A percentile compares a stretch with the other conserved stretches of the same genome.
phyloP scores from a whole-genome alignment of 1,284 basidiomycete genomes.

The Leccinum variabile region DNA sequence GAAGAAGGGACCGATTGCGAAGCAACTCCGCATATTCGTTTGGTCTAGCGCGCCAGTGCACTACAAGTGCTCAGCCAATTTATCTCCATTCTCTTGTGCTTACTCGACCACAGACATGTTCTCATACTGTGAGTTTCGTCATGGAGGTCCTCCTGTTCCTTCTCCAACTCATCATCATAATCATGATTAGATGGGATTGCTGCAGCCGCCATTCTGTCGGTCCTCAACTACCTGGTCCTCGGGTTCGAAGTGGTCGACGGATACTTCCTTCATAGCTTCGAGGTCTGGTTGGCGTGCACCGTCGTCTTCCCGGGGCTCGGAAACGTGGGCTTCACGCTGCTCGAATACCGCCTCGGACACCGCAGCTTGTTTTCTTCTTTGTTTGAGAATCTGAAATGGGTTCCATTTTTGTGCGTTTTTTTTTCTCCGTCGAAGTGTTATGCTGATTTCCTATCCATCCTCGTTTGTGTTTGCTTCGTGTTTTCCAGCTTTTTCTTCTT shows the following conservation, averaged over 20 bases:
- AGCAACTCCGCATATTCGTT: slow-evolving; percentile 74
- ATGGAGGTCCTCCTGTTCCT: not conserved
- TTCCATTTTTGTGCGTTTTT: slow-evolving; percentile 71
- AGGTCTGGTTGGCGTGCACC: slow-evolving; percentile 75
- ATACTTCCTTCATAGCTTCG: slow-evolving; percentile 70
- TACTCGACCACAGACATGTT: slow-evolving; percentile 68
- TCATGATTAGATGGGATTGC: slow-evolving; percentile 65
- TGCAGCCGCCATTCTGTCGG: slow-evolving; percentile 59
- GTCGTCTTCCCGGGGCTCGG: slow-evolving; percentile 75
- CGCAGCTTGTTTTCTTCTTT: slow-evolving; percentile 47
- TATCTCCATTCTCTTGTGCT: slow-evolving; percentile 17
- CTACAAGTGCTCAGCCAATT: slow-evolving; percentile 62
- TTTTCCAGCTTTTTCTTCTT: slow-evolving; percentile 78
- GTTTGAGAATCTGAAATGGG: slow-evolving; percentile 69
- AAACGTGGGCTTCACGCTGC: slow-evolving; percentile 67
- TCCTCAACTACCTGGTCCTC: slow-evolving; percentile 73
- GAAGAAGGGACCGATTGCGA: slow-evolving; percentile 70
- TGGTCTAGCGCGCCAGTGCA: slow-evolving; percentile 77
- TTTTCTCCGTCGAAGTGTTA: not conserved
- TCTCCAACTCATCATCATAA: not conserved
- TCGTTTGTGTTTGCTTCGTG: not conserved
- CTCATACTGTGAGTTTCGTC: slow-evolving; percentile 61
- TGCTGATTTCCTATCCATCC: slow-evolving; percentile 35
- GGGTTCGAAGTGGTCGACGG: slow-evolving; percentile 67
- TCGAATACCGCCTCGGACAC: slow-evolving; percentile 78